These are phyloP conservation scores for Fusarium austroafricanum DNA, from an alignment of 2,329 filamentous ascomycete genomes.

Conservation along the genomic window DNA sequence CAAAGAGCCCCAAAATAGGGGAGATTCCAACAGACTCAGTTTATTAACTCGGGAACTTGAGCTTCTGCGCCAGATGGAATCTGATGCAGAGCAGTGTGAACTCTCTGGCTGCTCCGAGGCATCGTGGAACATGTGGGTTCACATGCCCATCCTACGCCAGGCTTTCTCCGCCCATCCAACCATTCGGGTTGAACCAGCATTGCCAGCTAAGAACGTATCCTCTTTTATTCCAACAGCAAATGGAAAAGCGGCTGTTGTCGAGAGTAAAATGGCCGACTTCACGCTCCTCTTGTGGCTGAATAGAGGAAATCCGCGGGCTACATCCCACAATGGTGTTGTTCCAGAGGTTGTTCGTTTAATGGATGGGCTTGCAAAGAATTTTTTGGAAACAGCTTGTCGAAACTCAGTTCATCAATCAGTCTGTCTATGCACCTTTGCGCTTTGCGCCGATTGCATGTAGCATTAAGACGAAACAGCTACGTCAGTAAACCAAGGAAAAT, in stretches of 20 bases:
- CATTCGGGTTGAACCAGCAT: background rate
- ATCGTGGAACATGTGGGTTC: conserved; percentile 10
- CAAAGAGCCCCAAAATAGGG: too few species aligned
- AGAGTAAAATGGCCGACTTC: conserved; percentile 18
- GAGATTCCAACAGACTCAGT: too few species aligned
- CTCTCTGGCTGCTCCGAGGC: background rate
- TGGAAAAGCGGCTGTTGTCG: conserved; percentile 4
- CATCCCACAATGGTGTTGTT: too few species aligned
- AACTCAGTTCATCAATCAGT: background rate
- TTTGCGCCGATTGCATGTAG: conserved; percentile 7
- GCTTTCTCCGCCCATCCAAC: conserved; percentile 1
- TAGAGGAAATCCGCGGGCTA: background rate
- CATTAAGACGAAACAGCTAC: conserved; percentile 1
- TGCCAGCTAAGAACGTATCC: background rate
- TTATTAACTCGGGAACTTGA: background rate
- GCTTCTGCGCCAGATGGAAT: background rate
- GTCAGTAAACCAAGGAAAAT: background rate
- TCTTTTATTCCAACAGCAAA: background rate
- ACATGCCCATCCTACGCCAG: background rate
- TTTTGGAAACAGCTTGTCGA: conserved; percentile 8
- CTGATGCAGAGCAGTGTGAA: background rate
- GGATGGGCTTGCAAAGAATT: background rate
- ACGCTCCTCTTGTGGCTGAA: conserved; percentile 2
- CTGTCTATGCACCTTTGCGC: background rate
- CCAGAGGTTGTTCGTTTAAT: conserved; percentile 1